Base-by-base conservation (phyloP, 768 basidiomycete species). In the Paxillus rubicundulus region DNA sequence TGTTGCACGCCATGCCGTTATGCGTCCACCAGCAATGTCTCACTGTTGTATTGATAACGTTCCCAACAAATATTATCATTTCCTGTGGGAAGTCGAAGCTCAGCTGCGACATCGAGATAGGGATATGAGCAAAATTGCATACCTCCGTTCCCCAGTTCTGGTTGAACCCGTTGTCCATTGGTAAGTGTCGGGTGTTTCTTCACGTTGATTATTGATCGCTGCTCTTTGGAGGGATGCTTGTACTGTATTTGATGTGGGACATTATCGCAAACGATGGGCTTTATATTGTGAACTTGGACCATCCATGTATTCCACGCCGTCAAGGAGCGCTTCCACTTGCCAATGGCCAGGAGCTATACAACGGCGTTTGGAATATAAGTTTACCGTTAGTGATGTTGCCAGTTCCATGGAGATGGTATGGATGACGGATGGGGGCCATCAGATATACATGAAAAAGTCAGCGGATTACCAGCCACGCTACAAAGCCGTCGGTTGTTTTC, bases 1-100 rank as follows among this genome's bases (percentile, higher is more conserved):
- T 17, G 18, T 47, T 45, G 45, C 62, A 63, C 30, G 1, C 4
- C 6, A 16, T 13, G 9, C 38, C 45, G 1, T 49, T 17, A 30
- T 30, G 8, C 0, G n/a, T 1, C 62, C 62, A 63, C 0, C 32
- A 30, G 8, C 62, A 63, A 5, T 1, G 0, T 5, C 55, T n/a
- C 0, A 14, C 24, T 2, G 0, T 33, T 33, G 55, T 48, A 4
- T 52, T 50, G 5, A 64, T 39, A 21, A 27, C 0, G 17, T 9
- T 1, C 9, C 14, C 36, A 9, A 14, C 55, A n/a, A 64, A 55
- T 0, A 1, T 7, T 6, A 65, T 13, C 18, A 13, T 27, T 0
- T 55, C 20, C 57, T 61, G 47, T 10, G 8, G 13, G 2, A 8
- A n/a, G 7, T 43, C 27, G 9, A 51, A 20, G 2, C 28, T 2